Base-by-base conservation (phyloP, 2,329 filamentous ascomycete genomes). In the Coniochaeta hoffmannii region DNA sequence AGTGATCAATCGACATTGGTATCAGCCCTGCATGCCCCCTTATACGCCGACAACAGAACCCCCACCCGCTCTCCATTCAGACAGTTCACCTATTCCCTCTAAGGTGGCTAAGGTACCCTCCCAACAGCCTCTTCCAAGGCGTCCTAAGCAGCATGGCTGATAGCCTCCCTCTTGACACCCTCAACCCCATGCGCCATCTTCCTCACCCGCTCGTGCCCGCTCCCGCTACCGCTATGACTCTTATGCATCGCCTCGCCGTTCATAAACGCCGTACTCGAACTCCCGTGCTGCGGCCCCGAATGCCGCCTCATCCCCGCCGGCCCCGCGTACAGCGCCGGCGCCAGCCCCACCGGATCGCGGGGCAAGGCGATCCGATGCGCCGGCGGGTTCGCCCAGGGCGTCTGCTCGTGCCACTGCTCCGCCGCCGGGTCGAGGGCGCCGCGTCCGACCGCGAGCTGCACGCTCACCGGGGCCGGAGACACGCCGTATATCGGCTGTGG, bases 321-420 rank as follows among this genome's bases (percentile, higher is more conserved):
- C 24, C 57, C 58, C 14, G 53, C 53, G 44, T 60, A 59, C 49
- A 51, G 26, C 19, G 22, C 28, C 49, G 49, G 41, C 24, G 41
- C 41, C 41, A 46, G 15, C 11, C 41, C 41, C 19, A 46, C 41
- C 24, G 41, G 19, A 19, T 46, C 41, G n/a, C 41, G 7, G 2
- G 41, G 41, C 41, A 73, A 70, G 41, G 73, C 69, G 54, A 74
- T 68, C 59, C 82, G 79, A 66, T 90, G 86, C 10, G 84, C 80
- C 7, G 87, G 85, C 17, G 91, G 90, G 66, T 96, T 96, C 34
- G 91, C 90, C 92, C 92, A 97, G 1, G 91, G 88, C 5, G 89
- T 96, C 62, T 93, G 87, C 65, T 95, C 89, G 55, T 96, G 80
- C 63, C 94, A 96, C 60, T 93, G 88, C 69, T 95, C 90, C 63